Evolutionary conservation across 2,329 filamentous ascomycete genomes (phyloP).

Genomic region (Aspergillus oerlinghausenensis): DNA sequence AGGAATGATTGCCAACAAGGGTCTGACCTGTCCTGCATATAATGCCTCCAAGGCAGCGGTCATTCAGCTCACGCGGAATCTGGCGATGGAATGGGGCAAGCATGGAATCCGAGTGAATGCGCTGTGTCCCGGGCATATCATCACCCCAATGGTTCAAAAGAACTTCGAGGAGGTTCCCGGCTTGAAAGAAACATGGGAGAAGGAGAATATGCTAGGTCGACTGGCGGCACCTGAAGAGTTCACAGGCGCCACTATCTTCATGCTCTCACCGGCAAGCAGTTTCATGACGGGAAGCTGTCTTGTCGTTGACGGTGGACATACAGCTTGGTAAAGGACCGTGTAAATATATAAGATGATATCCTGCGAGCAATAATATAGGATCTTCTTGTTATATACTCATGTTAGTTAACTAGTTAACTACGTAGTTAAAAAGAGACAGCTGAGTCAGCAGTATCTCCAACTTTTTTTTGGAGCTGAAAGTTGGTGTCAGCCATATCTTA

Average conservation of each 20-base stretch:
- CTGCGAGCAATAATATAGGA: not conserved
- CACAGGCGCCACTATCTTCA: not conserved
- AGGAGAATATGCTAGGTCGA: constrained; percentile 4
- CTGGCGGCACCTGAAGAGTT: constrained; percentile 1
- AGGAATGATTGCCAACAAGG: not conserved
- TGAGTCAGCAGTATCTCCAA: not conserved
- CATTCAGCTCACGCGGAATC: not conserved
- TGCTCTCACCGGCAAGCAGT: constrained; percentile 1
- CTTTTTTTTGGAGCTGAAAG: not conserved
- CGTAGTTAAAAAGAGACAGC: not conserved
- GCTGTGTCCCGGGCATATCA: not conserved
- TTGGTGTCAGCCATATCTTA: no score
- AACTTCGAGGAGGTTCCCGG: constrained; percentile 1
- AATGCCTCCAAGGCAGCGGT: not conserved
- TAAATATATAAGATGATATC: not conserved
- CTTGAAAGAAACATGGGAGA: constrained; percentile 2
- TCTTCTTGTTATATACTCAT: no score
- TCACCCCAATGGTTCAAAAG: not conserved
- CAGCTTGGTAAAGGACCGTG: not conserved
- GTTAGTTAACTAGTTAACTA: no score
- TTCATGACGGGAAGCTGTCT: constrained; percentile 3
- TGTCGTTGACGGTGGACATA: constrained; percentile 3
- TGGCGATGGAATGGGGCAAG: not conserved
- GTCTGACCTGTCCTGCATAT: not conserved
- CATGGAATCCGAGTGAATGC: constrained; percentile 1